phyloP scores from a whole-genome alignment of 179 eudicot genomes.

The Carnegiea gigantea region DNA sequence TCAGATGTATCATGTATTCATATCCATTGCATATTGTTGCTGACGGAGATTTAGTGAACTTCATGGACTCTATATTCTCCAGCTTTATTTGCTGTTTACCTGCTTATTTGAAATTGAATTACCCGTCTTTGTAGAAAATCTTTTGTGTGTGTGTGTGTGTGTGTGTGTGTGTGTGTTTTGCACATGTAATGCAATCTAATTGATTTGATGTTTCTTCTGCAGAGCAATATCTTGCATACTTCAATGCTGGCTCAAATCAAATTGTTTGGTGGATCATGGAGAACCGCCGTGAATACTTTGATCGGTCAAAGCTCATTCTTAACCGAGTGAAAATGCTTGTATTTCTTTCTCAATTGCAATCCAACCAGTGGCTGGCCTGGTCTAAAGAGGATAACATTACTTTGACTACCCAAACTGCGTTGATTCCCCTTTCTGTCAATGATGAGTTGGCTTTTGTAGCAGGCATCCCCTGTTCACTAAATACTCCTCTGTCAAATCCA shows the following conservation, averaged over 20 bases:
- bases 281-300: slow-evolving; percentile 89
- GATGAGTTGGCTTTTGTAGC: slow-evolving; percentile 97
- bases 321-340: slow-evolving; percentile 81
- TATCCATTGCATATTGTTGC: no score
- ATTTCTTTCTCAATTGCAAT: slow-evolving; percentile 85
- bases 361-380: slow-evolving; percentile 92
- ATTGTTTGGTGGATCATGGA: slow-evolving; percentile 99
- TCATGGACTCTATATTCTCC: background rate
- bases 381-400: slow-evolving; percentile 74
- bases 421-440: slow-evolving; percentile 87
- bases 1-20: no score
- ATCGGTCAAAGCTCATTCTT: slow-evolving; percentile 74
- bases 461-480: slow-evolving; percentile 81
- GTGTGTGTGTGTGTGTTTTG: no score
- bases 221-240: slow-evolving; percentile 70
- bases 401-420: slow-evolving; percentile 49
- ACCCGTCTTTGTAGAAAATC: background rate
- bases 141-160: no score
- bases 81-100: background rate
- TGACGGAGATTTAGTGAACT: slow-evolving; percentile 10
- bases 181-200: background rate
- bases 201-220: slow-evolving; percentile 14
- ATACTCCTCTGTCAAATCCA: slow-evolving; percentile 68
- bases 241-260: slow-evolving; percentile 74
- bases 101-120: background rate